These are phyloP conservation scores for Xylaria sp. DNA, from an alignment of 2,329 filamentous ascomycete species.

Conservation along the genomic window DNA sequence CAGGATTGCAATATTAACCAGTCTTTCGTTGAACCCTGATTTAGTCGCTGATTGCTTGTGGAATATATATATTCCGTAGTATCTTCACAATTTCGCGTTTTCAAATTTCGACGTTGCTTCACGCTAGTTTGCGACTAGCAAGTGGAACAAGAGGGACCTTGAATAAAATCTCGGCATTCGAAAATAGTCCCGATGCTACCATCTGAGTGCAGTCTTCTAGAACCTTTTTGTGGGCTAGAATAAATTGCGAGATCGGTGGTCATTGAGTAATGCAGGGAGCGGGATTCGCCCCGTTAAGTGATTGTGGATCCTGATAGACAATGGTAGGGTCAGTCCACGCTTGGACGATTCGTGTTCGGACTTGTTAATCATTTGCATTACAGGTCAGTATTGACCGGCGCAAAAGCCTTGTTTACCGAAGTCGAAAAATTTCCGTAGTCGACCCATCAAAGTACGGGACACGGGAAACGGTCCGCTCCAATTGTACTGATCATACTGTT, in stretches of 20 bases:
- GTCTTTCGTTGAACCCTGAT: neutral
- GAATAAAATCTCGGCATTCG: slow-evolving; percentile 17
- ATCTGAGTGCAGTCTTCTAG: slow-evolving; percentile 21
- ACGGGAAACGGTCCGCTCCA: slow-evolving; percentile 6
- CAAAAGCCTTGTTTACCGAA: neutral
- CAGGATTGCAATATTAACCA: slow-evolving; percentile 1
- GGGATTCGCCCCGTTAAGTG: slow-evolving; percentile 19
- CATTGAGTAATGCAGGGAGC: slow-evolving; percentile 25
- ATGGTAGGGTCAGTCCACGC: neutral
- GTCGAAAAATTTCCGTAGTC: neutral
- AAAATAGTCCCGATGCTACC: slow-evolving; percentile 16
- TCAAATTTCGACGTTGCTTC: neutral
- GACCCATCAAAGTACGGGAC: neutral
- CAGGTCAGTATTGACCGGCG: neutral
- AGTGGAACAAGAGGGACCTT: slow-evolving; percentile 4
- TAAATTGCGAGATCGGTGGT: slow-evolving; percentile 25
- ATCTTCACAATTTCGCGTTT: slow-evolving; percentile 1
- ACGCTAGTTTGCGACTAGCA: slow-evolving; percentile 4
- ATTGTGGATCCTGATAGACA: slow-evolving; percentile 15
- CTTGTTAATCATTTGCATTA: slow-evolving; percentile 1
- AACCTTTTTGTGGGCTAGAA: slow-evolving; percentile 26
- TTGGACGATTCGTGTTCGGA: slow-evolving; percentile 1
- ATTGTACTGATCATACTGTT: neutral
- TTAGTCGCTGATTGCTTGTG: neutral
- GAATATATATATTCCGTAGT: neutral